These are phyloP conservation scores for Pythium sukuiense DNA, from an alignment of 352 stramenopile species.

Conservation along the genomic window DNA sequence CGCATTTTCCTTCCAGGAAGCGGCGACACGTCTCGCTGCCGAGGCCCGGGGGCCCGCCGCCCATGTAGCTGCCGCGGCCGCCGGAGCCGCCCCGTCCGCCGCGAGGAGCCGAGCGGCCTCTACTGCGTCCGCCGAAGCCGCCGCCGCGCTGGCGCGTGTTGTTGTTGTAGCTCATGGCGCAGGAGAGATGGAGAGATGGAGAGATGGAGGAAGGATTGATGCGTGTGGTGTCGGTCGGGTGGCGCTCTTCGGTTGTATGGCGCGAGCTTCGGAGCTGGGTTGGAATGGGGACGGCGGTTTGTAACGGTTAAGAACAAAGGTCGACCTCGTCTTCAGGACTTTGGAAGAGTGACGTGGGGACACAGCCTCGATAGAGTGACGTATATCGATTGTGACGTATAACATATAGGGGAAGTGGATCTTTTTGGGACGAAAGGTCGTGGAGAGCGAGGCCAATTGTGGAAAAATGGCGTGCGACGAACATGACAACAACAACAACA, in stretches of 20 bases:
- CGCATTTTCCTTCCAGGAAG: conserved; percentile 72
- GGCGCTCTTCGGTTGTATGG: background rate
- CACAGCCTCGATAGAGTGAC: background rate
- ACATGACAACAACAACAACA: background rate
- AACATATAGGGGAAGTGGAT: background rate
- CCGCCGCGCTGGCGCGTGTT: conserved; percentile 40
- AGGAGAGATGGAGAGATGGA: background rate
- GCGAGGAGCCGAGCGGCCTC: conserved; percentile 33
- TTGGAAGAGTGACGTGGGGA: conserved; percentile 6
- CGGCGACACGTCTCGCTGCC: conserved; percentile 71
- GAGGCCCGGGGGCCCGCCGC: conserved; percentile 32
- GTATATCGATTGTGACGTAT: background rate
- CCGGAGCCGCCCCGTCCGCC: conserved; percentile 40
- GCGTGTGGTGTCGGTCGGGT: background rate
- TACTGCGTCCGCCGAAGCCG: conserved; percentile 61
- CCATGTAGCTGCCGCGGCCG: conserved; percentile 31
- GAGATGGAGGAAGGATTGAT: background rate
- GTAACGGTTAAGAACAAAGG: background rate
- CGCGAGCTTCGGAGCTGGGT: conserved; percentile 4
- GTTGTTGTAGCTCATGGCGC: conserved; percentile 65
- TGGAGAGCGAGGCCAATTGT: background rate
- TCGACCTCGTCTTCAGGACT: background rate
- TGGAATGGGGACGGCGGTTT: conserved; percentile 2
- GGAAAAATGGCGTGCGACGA: background rate
- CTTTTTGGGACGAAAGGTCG: background rate